Conservation (phyloP, 2,329 filamentous ascomycete genomes). For the Arthrobotrys sphaeroides region DNA sequence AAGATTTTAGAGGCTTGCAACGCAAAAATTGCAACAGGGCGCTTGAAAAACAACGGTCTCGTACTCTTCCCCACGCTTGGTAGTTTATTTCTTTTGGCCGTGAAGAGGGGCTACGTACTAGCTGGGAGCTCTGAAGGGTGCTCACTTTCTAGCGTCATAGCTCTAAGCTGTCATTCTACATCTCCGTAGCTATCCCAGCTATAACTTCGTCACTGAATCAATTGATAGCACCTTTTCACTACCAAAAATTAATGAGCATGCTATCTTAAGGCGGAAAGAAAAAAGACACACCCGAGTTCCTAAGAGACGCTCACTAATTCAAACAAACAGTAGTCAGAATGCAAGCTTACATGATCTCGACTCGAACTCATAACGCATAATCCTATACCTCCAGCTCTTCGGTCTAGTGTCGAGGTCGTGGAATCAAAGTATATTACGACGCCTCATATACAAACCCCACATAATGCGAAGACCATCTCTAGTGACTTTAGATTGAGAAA, state of each 20-base stretch:
- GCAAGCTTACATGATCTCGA: neutral
- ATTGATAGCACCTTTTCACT: neutral
- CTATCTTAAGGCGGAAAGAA: no score
- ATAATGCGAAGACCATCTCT: neutral
- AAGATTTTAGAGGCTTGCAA: neutral
- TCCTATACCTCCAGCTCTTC: no score
- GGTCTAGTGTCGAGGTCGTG: no score
- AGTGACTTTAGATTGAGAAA: no score
- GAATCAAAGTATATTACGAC: neutral
- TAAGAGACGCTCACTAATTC: no score
- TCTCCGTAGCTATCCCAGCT: neutral
- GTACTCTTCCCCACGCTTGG: no score
- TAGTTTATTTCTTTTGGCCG: no score
- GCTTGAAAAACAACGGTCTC: no score
- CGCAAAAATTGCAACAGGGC: constrained; percentile 35
- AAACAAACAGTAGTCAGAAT: no score
- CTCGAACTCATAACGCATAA: neutral
- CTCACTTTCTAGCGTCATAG: neutral
- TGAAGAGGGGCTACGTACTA: no score
- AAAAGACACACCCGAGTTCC: neutral
- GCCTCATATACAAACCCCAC: neutral
- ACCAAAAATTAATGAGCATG: no score
- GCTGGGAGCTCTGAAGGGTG: neutral
- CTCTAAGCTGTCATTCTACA: neutral
- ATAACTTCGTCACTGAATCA: neutral